phyloP scores from a whole-genome alignment of 2,329 filamentous ascomycete genomes.

The Geoglossum cookeanum region DNA sequence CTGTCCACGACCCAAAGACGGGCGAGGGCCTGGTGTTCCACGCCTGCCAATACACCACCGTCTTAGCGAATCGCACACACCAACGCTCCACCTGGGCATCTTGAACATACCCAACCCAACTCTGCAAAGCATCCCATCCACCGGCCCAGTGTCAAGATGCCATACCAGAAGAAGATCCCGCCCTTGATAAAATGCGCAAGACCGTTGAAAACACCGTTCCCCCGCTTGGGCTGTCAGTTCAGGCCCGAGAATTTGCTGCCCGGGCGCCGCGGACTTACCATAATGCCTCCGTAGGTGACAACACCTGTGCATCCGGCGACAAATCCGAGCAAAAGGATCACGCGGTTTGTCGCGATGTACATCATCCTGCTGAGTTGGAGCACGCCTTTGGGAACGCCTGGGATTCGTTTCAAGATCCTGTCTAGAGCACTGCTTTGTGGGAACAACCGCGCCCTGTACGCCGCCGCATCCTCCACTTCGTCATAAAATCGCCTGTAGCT shows the following conservation, averaged over 20 bases:
- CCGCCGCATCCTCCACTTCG: slow-evolving; percentile 26
- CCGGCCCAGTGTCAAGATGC: slow-evolving; percentile 66
- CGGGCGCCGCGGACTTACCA: slow-evolving; percentile 36
- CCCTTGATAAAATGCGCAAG: slow-evolving; percentile 90
- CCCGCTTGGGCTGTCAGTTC: slow-evolving; percentile 34
- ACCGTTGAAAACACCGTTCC: slow-evolving; percentile 53
- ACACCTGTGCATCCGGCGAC: slow-evolving; percentile 51
- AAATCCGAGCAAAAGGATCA: slow-evolving; percentile 62
- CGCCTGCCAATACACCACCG: slow-evolving; percentile 23
- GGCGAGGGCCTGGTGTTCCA: slow-evolving; percentile 67
- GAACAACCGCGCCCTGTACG: slow-evolving; percentile 8
- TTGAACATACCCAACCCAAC: slow-evolving; percentile 47
- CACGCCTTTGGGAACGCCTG: slow-evolving; percentile 33
- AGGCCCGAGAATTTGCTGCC: not conserved
- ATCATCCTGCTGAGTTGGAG: slow-evolving; percentile 38
- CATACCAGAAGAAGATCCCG: slow-evolving; percentile 87
- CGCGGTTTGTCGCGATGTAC: slow-evolving; percentile 54
- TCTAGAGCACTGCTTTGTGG: slow-evolving; percentile 23
- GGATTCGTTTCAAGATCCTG: not conserved
- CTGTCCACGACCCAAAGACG: slow-evolving; percentile 41
- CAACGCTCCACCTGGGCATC: not conserved
- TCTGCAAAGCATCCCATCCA: slow-evolving; percentile 85
- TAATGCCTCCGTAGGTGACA: slow-evolving; percentile 63
- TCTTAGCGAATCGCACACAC: not conserved
- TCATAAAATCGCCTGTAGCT: slow-evolving; percentile 25